phyloP scores from a whole-genome alignment of 1,284 basidiomycete species.

The Agaricales sp. region DNA sequence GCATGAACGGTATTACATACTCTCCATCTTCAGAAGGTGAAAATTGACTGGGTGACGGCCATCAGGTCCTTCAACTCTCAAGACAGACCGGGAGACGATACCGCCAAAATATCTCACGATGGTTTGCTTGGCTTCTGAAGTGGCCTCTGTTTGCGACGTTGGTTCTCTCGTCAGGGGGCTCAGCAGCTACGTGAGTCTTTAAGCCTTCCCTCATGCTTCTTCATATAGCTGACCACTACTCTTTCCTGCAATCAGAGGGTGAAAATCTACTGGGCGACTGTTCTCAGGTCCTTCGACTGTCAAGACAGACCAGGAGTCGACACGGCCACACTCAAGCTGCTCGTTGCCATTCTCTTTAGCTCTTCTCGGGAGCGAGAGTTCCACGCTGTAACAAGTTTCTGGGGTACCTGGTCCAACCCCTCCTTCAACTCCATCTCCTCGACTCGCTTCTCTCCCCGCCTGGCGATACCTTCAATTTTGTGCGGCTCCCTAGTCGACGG shows the following conservation, averaged over 20 bases:
- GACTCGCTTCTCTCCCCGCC: slow-evolving; percentile 83
- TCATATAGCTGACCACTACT: slow-evolving; percentile 8
- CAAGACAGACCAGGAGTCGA: slow-evolving; percentile 72
- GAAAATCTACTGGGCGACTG: slow-evolving; percentile 67
- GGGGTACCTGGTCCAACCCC: slow-evolving; percentile 75
- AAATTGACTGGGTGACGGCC: too few relatives aligned
- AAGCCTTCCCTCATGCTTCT: too few relatives aligned
- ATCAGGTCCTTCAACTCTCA: too few relatives aligned
- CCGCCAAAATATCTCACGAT: too few relatives aligned
- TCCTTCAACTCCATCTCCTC: slow-evolving; percentile 82
- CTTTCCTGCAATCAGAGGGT: slow-evolving; percentile 32
- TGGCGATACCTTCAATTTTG: slow-evolving; percentile 86
- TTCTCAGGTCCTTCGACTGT: slow-evolving; percentile 73
- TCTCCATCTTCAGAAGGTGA: too few relatives aligned
- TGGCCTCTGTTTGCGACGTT: slow-evolving; percentile 62
- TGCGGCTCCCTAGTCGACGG: slow-evolving; percentile 69
- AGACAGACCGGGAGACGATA: too few relatives aligned
- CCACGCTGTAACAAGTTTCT: slow-evolving; percentile 74
- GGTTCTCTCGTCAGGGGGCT: slow-evolving; percentile 63
- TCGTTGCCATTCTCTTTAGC: slow-evolving; percentile 72
- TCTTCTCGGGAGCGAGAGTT: slow-evolving; percentile 54
- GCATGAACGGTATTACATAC: too few relatives aligned
- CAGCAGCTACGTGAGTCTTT: slow-evolving; percentile 49
- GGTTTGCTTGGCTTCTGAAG: slow-evolving; percentile 60
- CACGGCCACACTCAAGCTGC: slow-evolving; percentile 70